A percentile compares a stretch with the other conserved stretches of the same genome.
phyloP scores from a whole-genome alignment of 164 flowering plant species.

The Piper betle region DNA sequence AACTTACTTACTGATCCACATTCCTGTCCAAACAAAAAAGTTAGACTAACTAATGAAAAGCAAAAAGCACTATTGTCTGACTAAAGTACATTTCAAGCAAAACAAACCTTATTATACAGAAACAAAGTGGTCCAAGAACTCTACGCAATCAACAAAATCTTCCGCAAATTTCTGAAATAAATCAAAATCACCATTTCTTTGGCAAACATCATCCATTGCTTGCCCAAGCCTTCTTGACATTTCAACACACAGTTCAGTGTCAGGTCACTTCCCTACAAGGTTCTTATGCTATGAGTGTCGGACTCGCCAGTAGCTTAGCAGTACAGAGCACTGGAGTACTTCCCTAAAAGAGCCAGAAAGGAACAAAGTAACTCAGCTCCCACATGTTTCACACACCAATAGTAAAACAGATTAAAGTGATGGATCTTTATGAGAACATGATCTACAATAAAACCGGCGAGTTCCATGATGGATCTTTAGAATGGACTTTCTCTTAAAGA shows the following conservation, averaged over 20 bases:
- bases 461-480: constrained; percentile 87
- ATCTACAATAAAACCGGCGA: constrained; percentile 84
- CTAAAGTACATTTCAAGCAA: background rate
- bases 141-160: constrained; percentile 51
- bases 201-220: constrained; percentile 39
- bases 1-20: constrained; percentile 49
- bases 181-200: constrained; percentile 28
- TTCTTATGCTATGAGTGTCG: constrained; percentile 97
- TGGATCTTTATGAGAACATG: constrained; percentile 63
- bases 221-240: constrained; percentile 52
- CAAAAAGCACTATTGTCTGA: background rate
- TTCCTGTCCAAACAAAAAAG: constrained; percentile 26
- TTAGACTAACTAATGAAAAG: background rate
- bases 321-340: constrained; percentile 75
- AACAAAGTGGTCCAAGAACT: constrained; percentile 81
- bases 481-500: constrained; percentile 61
- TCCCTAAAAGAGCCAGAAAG: constrained; percentile 40
- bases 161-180: constrained; percentile 55
- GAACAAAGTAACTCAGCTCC: background rate
- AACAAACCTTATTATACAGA: constrained; percentile 66
- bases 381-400: background rate
- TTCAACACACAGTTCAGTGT: constrained; percentile 34
- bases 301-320: constrained; percentile 69
- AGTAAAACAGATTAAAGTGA: constrained; percentile 3
- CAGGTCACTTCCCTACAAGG: constrained; percentile 49